Evolutionary conservation across 2,329 filamentous ascomycete genomes (phyloP), one percentile per base, ranked within the genome.

Genomic region (Calonectria fujianensis): DNA sequence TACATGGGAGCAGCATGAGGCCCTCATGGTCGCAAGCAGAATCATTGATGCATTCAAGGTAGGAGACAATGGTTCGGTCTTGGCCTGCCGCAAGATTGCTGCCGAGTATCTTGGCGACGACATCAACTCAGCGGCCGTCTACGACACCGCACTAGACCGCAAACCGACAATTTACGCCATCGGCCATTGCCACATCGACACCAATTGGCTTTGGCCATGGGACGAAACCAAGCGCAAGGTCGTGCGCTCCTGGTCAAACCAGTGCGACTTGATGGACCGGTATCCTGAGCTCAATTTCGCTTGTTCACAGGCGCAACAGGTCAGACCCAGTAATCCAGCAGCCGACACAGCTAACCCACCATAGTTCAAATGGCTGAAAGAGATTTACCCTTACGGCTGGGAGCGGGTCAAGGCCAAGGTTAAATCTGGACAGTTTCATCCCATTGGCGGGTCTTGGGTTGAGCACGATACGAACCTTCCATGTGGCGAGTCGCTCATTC

Each of bases 381-480:
- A 94, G 79, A 89, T 95, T 78, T 99, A 99, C 83, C 96, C 97
- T 0, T 93, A 93, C 50, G 94, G 95, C 3, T 98, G 96, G 83
- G 94, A 97, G 79, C 93, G 96, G 18, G 96, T 98, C 78, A 98
- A 97, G 88, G 88, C 90, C 70, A 98, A 98, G 89, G 94, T 98
- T 75, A 95, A 95, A 85, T 93, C 96, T 81, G 96, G 96, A 29
- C 94, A 91, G 75, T 99, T 99, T 85, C 95, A 98, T 79, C 96
- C 96, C 14, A 96, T 99, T 80, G 97, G 97, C 77, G 97, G 97
- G 69, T 98, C 96, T 86, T 99, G 97, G 97, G 96, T 99, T 18
- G 97, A 99, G 84, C 97, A 99, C 82, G 97, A 99, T 84, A 99
- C 97, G 76, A 99, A 99, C 83, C 91, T 99, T 90, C 97, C 97